Evolutionary conservation across 2,329 filamentous ascomycete species (phyloP), one percentile per base, ranked within the genome.

Genomic region (Xylariomycetidae sp.): DNA sequence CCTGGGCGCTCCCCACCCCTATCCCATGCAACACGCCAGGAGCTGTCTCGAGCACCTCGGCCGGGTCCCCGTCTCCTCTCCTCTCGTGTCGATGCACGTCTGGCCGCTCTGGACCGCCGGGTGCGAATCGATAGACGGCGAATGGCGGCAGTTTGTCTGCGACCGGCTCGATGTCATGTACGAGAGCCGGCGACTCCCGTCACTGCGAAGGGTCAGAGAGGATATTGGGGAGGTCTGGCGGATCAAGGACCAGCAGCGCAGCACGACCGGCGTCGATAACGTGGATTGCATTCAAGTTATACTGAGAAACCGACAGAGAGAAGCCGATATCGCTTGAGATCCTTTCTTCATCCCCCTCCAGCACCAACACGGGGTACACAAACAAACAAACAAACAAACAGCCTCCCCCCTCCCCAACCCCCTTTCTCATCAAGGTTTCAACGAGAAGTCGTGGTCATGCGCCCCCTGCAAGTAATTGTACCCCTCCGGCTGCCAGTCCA

Each of bases 391-490:
- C n/a, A n/a, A n/a, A n/a, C n/a, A n/a, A n/a, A n/a, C n/a, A n/a
- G n/a, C n/a, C n/a, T n/a, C n/a, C n/a, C n/a, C n/a, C n/a, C n/a
- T n/a, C n/a, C n/a, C n/a, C n/a, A n/a, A n/a, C n/a, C n/a, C n/a
- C n/a, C n/a, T n/a, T n/a, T n/a, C n/a, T n/a, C 14, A 14, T 34
- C 31, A 51, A 4, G 45, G 45, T n/a, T 43, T 38, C 30, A 59
- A 37, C 19, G 48, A 39, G 42, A 60, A 59, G 30, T 58, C 57
- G 41, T 59, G 57, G 37, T 56, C 54, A 38, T 60, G 57, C 31
- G 49, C 49, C 3, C 55, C 53, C 30, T 59, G 50, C 16, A 64
- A 48, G 43, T 62, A 58, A 38, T 63, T 54, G 30, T 59, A 57
- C 4, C 52, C 54, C 27, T 59, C 49, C 4, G 48, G 45, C 23